These are phyloP conservation scores for Physcia stellaris DNA, from an alignment of 495 filamentous ascomycete genomes.

Conservation along the genomic window DNA sequence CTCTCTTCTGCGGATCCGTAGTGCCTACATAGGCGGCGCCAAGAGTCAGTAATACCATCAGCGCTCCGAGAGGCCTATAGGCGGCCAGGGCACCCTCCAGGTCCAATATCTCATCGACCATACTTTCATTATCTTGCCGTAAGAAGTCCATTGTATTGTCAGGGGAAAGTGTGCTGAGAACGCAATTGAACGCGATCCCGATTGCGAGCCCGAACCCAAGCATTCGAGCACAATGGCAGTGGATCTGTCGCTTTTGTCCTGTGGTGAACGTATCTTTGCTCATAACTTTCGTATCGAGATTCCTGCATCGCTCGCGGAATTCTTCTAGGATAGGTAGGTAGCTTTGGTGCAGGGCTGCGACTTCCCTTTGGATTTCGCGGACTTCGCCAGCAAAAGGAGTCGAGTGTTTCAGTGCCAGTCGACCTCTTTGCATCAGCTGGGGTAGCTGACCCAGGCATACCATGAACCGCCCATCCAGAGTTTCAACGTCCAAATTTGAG, in stretches of 20 bases:
- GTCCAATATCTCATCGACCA: constrained; percentile 19
- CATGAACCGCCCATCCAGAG: constrained; percentile 22
- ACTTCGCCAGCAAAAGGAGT: not conserved
- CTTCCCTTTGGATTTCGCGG: not conserved
- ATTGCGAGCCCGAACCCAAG: constrained; percentile 23
- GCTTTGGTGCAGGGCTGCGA: not conserved
- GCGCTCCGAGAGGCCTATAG: constrained; percentile 25
- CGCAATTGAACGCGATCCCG: constrained; percentile 23
- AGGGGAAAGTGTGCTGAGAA: constrained; percentile 18
- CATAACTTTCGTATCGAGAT: not conserved
- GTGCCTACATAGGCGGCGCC: no score
- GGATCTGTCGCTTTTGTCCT: no score
- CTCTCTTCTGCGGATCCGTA: no score
- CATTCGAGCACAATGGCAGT: constrained; percentile 22
- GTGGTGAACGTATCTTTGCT: no score
- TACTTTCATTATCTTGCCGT: constrained; percentile 15
- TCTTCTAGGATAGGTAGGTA: not conserved
- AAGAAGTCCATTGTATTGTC: constrained; percentile 4
- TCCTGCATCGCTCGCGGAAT: not conserved
- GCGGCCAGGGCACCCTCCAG: constrained; percentile 16
- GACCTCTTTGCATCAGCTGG: constrained; percentile 17
- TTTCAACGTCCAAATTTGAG: constrained; percentile 16
- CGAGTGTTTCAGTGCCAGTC: constrained; percentile 2
- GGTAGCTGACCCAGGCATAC: constrained; percentile 19
- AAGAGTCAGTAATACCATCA: no score